Conservation (phyloP, 768 basidiomycete species). For the Lepiota brunneoincarnata region DNA sequence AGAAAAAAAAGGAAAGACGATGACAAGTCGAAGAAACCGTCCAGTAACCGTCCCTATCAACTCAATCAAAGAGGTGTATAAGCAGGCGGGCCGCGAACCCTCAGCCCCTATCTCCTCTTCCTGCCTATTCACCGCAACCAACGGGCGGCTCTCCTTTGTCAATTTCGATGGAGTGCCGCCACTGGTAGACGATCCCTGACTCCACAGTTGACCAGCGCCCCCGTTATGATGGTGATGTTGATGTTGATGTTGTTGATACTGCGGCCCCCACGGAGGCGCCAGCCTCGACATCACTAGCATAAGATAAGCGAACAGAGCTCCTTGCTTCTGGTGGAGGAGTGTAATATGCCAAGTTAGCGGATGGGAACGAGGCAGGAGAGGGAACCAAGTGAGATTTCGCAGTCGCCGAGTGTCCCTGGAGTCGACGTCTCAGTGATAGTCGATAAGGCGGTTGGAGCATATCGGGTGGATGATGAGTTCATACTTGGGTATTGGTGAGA, state of each 20-base stretch:
- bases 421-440: slow-evolving; percentile 9
- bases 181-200: background rate
- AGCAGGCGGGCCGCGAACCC: background rate
- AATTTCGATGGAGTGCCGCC: background rate
- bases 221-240: background rate
- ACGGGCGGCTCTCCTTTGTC: background rate
- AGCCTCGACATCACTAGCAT: background rate
- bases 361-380: background rate
- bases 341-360: background rate
- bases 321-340: background rate
- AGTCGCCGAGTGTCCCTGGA: background rate
- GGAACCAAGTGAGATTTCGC: background rate
- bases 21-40: background rate
- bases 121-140: background rate
- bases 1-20: background rate
- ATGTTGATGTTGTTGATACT: background rate
- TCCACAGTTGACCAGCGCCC: background rate
- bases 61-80: background rate
- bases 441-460: background rate
- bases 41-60: background rate
- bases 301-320: background rate
- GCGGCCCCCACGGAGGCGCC: background rate
- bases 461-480: background rate
- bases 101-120: background rate
- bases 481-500: background rate